These are phyloP conservation scores for Fraxinus paxiana DNA, from an alignment of 305 asterid genomes.

Conservation along the genomic window DNA sequence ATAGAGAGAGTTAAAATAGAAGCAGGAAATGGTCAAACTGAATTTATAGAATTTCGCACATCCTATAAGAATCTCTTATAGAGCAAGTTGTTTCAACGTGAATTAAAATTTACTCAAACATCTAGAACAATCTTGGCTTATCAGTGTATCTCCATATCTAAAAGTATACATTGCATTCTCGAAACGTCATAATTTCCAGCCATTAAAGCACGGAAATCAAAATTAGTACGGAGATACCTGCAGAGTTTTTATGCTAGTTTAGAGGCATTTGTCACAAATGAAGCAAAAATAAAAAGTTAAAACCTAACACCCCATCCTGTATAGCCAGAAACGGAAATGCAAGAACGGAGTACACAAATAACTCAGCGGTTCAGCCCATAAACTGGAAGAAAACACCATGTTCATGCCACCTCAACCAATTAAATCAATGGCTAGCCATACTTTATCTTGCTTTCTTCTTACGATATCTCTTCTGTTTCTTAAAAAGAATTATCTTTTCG, in stretches of 20 bases:
- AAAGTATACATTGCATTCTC: not conserved
- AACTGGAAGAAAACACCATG: not conserved
- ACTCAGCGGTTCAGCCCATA: not conserved
- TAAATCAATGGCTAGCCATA: not conserved
- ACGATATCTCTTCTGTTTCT: not conserved
- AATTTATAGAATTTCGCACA: not conserved
- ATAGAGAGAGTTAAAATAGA: conserved; percentile 5
- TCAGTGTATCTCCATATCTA: not conserved
- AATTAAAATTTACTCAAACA: not conserved
- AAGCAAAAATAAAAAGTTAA: not conserved
- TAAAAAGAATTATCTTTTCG: not conserved
- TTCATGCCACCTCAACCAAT: not conserved
- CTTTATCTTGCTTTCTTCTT: not conserved
- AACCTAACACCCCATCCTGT: not conserved
- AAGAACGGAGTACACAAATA: conserved; percentile 1
- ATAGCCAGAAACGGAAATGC: not conserved
- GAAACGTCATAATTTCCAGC: conserved; percentile 5
- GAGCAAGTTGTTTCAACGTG: not conserved
- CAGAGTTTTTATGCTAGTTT: not conserved
- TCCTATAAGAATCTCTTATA: not conserved
- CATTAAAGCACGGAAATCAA: conserved; percentile 9
- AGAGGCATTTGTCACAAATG: not conserved
- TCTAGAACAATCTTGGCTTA: not conserved
- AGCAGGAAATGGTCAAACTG: not conserved
- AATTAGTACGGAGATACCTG: conserved; percentile 13